phyloP scores from a whole-genome alignment of 345 rosid species.

The Bruguiera parviflora region DNA sequence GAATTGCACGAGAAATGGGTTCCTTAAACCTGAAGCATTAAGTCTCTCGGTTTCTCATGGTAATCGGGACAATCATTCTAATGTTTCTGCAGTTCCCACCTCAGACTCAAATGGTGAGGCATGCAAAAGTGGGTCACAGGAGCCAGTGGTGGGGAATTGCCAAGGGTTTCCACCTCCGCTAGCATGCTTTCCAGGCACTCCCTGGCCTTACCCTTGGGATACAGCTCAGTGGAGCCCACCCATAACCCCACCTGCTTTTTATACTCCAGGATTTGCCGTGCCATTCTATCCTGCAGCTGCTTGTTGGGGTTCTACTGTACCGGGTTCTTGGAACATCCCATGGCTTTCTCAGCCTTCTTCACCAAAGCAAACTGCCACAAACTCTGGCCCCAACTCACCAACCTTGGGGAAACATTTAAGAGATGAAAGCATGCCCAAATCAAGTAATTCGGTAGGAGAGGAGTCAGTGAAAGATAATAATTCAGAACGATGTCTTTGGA shows the following conservation, averaged over 20 bases:
- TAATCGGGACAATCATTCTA: constrained; percentile 25
- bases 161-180: constrained; percentile 43
- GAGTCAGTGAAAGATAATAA: constrained; percentile 41
- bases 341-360: constrained; percentile 75
- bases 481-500: constrained; percentile 60
- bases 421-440: constrained; percentile 45
- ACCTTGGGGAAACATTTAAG: constrained; percentile 89
- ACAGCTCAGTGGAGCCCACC: constrained; percentile 50
- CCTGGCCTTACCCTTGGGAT: constrained; percentile 61
- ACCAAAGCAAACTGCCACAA: constrained; percentile 33
- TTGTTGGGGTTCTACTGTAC: constrained; percentile 67
- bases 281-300: constrained; percentile 59
- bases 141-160: constrained; percentile 23
- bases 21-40: constrained; percentile 46
- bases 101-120: constrained; percentile 32
- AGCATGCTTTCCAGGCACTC: constrained; percentile 49
- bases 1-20: constrained; percentile 40
- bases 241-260: constrained; percentile 39
- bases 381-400: constrained; percentile 66
- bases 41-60: constrained; percentile 34
- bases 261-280: constrained; percentile 53
- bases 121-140: constrained; percentile 29
- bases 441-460: constrained; percentile 31
- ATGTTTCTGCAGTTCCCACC: constrained; percentile 25
- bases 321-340: constrained; percentile 61